These are phyloP conservation scores for Herpetomonas tarakana DNA, from an alignment of 208 protist genomes.

Conservation along the genomic window DNA sequence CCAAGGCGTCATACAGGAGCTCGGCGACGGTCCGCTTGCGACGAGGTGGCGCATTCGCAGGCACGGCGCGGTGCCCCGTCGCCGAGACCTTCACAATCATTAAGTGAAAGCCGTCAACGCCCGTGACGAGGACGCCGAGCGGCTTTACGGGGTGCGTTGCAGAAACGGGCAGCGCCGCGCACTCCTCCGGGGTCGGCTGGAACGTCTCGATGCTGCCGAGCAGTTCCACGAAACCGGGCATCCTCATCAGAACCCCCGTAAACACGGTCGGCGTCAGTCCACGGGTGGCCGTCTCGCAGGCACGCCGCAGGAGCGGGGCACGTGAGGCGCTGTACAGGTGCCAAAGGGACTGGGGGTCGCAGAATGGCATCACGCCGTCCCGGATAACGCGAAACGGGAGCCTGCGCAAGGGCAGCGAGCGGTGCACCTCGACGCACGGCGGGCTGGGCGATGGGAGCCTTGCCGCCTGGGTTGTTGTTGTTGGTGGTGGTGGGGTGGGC, in stretches of 20 bases:
- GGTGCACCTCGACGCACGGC: not conserved
- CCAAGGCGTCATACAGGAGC: not conserved
- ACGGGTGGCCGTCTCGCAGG: conserved; percentile 19
- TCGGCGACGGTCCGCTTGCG: not conserved
- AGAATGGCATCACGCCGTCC: conserved; percentile 30
- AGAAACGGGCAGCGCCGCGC: not conserved
- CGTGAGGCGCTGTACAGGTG: conserved; percentile 21
- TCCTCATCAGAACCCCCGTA: conserved; percentile 10
- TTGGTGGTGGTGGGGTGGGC: not conserved
- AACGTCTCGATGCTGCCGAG: not conserved
- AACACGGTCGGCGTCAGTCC: conserved; percentile 12
- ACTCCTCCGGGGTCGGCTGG: not conserved
- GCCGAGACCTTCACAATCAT: not conserved
- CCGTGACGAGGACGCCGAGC: not conserved
- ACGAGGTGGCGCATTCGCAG: not conserved
- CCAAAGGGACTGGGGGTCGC: conserved; percentile 20
- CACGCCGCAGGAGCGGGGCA: conserved; percentile 35
- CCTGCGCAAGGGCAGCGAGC: not conserved
- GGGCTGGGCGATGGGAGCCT: not conserved
- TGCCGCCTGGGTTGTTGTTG: no score
- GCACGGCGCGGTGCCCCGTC: not conserved
- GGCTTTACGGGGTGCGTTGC: not conserved
- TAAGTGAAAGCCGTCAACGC: not conserved
- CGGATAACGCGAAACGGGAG: conserved; percentile 35
- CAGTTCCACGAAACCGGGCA: conserved; percentile 5